phyloP scores from a whole-genome alignment of 2,329 filamentous ascomycete species.

The Hymenoscyphus linearis region DNA sequence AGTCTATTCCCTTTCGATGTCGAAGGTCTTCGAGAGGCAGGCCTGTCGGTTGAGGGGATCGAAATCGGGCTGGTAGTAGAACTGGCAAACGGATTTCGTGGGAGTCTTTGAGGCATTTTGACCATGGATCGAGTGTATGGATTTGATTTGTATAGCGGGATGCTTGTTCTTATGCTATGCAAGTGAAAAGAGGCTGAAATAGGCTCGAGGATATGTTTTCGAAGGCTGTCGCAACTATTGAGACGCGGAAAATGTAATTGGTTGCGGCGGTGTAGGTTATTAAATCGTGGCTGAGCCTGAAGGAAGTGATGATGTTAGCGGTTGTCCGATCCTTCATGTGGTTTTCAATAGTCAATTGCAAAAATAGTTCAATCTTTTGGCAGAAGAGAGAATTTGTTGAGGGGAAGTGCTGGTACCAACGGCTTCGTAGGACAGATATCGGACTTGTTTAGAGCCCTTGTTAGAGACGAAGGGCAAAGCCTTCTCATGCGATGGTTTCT shows the following conservation, averaged over 20 bases:
- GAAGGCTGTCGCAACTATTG: slow-evolving; percentile 15
- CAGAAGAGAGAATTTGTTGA: background rate
- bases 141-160: background rate
- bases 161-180: slow-evolving; percentile 8
- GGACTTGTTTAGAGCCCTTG: background rate
- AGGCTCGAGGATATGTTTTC: slow-evolving; percentile 11
- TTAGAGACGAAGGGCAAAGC: background rate
- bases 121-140: slow-evolving; percentile 14
- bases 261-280: slow-evolving; percentile 13
- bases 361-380: background rate
- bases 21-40: slow-evolving; percentile 47
- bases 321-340: background rate
- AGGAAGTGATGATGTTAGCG: background rate
- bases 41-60: slow-evolving; percentile 26
- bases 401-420: background rate
- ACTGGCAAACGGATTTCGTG: slow-evolving; percentile 33
- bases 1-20: slow-evolving; percentile 70
- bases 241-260: slow-evolving; percentile 12
- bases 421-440: background rate
- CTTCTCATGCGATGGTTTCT: background rate
- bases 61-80: slow-evolving; percentile 27
- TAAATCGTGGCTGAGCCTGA: slow-evolving; percentile 5
- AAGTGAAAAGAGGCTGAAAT: slow-evolving; percentile 8
- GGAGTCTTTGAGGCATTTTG: slow-evolving; percentile 34
- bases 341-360: slow-evolving; percentile 12